phyloP scores from a whole-genome alignment of 2,329 filamentous ascomycete genomes.

The Chalara sp. region DNA sequence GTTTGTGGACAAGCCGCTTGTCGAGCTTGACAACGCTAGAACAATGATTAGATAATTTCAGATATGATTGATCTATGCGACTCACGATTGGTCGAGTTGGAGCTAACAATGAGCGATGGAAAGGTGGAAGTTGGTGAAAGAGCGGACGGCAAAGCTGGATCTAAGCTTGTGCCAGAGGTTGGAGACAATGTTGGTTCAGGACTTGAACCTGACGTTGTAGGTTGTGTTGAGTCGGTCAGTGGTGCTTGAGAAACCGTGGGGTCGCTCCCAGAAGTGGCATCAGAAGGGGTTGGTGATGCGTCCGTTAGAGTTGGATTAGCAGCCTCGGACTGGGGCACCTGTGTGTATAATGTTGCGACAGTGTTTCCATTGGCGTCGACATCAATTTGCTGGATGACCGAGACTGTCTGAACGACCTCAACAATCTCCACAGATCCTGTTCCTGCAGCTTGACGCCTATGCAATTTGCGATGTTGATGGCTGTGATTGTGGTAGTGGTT shows the following conservation, averaged over 20 bases:
- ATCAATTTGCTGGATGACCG: conserved; percentile 23
- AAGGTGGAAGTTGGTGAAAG: conserved; percentile 15
- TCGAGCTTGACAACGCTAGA: conserved; percentile 11
- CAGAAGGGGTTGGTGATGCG: not conserved
- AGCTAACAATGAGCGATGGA: conserved; percentile 18
- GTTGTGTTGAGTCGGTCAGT: not conserved
- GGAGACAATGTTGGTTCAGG: not conserved
- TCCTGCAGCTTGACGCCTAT: conserved; percentile 8
- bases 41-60: too few species aligned
- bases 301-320: not conserved
- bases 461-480: conserved; percentile 18
- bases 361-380: conserved; percentile 24
- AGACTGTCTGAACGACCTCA: conserved; percentile 21
- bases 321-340: not conserved
- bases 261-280: not conserved
- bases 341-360: conserved; percentile 6
- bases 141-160: not conserved
- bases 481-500: conserved; percentile 12
- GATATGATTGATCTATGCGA: not conserved
- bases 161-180: not conserved
- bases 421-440: conserved; percentile 12
- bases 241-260: not conserved
- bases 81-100: conserved; percentile 27
- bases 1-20: conserved; percentile 3
- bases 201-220: not conserved